These are phyloP conservation scores for Phytophthora sp. DNA, from an alignment of 352 stramenopile species.

Conservation along the genomic window DNA sequence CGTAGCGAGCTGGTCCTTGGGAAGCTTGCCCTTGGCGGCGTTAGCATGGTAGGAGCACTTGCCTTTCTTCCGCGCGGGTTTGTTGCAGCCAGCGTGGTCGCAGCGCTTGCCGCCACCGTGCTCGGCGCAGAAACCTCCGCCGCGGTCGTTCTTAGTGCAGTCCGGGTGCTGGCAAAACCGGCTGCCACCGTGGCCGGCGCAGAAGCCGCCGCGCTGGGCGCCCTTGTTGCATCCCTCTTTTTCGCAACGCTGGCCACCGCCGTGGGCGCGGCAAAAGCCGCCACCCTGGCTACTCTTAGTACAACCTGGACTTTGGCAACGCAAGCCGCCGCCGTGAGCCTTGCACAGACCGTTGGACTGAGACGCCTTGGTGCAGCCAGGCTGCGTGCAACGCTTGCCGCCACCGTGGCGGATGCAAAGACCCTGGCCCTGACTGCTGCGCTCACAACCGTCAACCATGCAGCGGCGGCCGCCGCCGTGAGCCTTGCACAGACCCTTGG, in stretches of 20 bases:
- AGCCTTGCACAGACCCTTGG: constrained; percentile 85
- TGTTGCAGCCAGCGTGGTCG: constrained; percentile 77
- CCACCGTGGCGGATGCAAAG: constrained; percentile 86
- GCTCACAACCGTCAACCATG: constrained; percentile 83
- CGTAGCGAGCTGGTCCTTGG: constrained; percentile 51
- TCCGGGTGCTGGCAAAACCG: constrained; percentile 86
- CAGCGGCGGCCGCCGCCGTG: constrained; percentile 81
- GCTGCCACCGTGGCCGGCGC: constrained; percentile 79
- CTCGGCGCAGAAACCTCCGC: constrained; percentile 85
- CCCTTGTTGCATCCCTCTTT: constrained; percentile 87
- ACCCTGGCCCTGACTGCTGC: constrained; percentile 81
- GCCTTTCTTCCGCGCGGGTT: constrained; percentile 84
- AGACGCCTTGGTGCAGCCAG: constrained; percentile 80
- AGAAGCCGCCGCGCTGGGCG: constrained; percentile 81
- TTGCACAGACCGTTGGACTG: constrained; percentile 90
- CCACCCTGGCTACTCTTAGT: constrained; percentile 86
- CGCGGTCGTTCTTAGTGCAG: constrained; percentile 89
- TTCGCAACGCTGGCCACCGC: constrained; percentile 83
- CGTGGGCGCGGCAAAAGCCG: constrained; percentile 86
- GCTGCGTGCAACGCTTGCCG: constrained; percentile 80
- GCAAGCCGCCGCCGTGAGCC: constrained; percentile 79
- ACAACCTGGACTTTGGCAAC: constrained; percentile 75
- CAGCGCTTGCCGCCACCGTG: constrained; percentile 88
- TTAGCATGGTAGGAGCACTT: constrained; percentile 90
- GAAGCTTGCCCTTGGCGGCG: constrained; percentile 68